Base-by-base conservation (phyloP, 179 eudicot genomes). In the Spergularia azorica region DNA sequence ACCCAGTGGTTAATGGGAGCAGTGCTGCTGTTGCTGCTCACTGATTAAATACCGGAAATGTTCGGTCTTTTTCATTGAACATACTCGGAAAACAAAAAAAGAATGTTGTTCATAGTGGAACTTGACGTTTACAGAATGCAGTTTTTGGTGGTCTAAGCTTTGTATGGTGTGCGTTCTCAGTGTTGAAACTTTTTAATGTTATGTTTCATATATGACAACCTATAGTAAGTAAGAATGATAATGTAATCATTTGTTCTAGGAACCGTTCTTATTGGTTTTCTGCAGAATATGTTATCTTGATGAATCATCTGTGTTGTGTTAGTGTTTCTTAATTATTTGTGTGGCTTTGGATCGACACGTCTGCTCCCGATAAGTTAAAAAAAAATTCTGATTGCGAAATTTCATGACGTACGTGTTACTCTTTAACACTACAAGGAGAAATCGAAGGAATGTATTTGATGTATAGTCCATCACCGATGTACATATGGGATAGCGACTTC, bases 21-120 rank as follows among this genome's bases (percentile, higher is more conserved):
- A 77, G 63, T 46, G 79, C 73, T 38, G 80, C 76, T 56, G 86
- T 80, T 15, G 78, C 73, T 43, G 83, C 87, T 54, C 84, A 80
- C 46, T 84, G 81, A 69, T 41, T 9, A 26, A 51, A 5, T 38
- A 26, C 6, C 6, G 21, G 39, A 9, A 60, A 65, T n/a, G 9
- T 18, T 50, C n/a, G 69, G 54, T 32, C 2, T n/a, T 13, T 67
- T 51, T 55, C 13, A 8, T 46, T 6, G 64, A 70, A 7, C 57
- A 20, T 66, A 17, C 5, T 16, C 11, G 14, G 20, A 32, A 41
- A 58, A 21, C 58, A 11, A 51, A 38, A 26, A 26, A 26, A 26
- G 2, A 26, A 18, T 20, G 65, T 10, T 63, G 79, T 74, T 70
- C 76, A 70, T 71, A 64, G 48, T 52, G 46, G 68, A 74, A 63